phyloP scores from a whole-genome alignment of 1,284 basidiomycete genomes.

The Coniferiporia sulphurascens region DNA sequence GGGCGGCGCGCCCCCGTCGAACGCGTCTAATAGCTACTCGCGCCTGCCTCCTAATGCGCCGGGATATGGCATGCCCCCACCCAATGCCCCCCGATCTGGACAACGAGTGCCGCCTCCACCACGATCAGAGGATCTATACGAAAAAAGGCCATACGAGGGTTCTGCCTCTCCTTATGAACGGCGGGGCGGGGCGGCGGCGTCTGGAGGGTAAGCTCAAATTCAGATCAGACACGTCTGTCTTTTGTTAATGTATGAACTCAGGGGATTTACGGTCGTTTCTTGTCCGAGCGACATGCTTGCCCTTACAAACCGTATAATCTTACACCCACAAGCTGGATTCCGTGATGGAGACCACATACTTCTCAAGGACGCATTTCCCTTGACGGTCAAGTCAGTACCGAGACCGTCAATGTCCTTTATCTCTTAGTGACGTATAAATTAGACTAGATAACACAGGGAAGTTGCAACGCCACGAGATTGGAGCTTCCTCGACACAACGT shows the following conservation, averaged over 20 bases:
- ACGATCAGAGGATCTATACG: slow-evolving; percentile 54
- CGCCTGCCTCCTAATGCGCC: slow-evolving; percentile 39
- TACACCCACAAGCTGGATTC: slow-evolving; percentile 70
- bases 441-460: slow-evolving; percentile 77
- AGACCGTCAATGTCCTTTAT: slow-evolving; percentile 1
- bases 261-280: slow-evolving; percentile 53
- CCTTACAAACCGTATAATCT: slow-evolving; percentile 78
- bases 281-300: slow-evolving; percentile 65
- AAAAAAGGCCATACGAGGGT: slow-evolving; percentile 46
- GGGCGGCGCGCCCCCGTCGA: slow-evolving; percentile 34
- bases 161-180: slow-evolving; percentile 30
- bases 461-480: slow-evolving; percentile 58
- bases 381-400: slow-evolving; percentile 64
- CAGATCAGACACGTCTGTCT: background rate
- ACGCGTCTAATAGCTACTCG: slow-evolving; percentile 39
- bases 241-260: background rate
- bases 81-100: slow-evolving; percentile 11
- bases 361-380: slow-evolving; percentile 61
- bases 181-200: slow-evolving; percentile 28
- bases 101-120: slow-evolving; percentile 32
- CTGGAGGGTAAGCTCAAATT: slow-evolving; percentile 9
- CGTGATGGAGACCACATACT: slow-evolving; percentile 66
- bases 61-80: slow-evolving; percentile 14
- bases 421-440: slow-evolving; percentile 2
- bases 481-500: slow-evolving; percentile 65